A percentile compares a stretch with the other conserved stretches of the same genome.
Evolutionary conservation across 208 protist genomes (phyloP).

Genomic region (Trypanosoma mega): DNA sequence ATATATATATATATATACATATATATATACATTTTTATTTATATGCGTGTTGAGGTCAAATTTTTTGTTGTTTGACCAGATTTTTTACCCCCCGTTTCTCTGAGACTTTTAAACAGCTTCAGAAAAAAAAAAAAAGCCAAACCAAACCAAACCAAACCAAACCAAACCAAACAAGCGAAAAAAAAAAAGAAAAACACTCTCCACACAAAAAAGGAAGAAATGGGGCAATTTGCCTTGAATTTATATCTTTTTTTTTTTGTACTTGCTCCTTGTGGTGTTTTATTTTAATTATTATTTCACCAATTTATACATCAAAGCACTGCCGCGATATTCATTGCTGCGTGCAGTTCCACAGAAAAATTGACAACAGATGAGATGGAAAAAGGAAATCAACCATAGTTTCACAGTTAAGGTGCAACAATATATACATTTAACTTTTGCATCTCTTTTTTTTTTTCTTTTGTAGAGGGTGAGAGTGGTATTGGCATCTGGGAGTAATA

Average conservation of each 20-base stretch:
- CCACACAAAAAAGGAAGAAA: background rate
- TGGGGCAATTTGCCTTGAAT: background rate
- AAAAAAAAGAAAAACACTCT: background rate
- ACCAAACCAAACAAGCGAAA: conserved; percentile 1
- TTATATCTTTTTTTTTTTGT: conserved; percentile 11
- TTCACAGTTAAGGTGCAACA: background rate
- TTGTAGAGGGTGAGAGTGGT: background rate
- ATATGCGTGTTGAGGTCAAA: too few relatives aligned
- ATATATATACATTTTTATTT: too few relatives aligned
- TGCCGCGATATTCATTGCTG: too few relatives aligned
- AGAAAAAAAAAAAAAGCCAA: conserved; percentile 11
- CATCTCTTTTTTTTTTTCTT: conserved; percentile 15
- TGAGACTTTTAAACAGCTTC: too few relatives aligned
- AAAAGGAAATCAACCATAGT: background rate
- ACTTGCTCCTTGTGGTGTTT: conserved; percentile 14
- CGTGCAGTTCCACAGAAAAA: too few relatives aligned
- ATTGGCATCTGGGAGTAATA: too few relatives aligned
- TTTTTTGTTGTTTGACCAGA: too few relatives aligned
- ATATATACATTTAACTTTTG: background rate
- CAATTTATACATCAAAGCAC: too few relatives aligned
- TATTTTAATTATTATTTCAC: too few relatives aligned
- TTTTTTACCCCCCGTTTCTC: too few relatives aligned
- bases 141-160: conserved; percentile 3
- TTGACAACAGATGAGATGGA: too few relatives aligned
- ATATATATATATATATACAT: too few relatives aligned